Base-by-base conservation (phyloP, 176 grass and related monocot species). In the Oryza meridionalis region DNA sequence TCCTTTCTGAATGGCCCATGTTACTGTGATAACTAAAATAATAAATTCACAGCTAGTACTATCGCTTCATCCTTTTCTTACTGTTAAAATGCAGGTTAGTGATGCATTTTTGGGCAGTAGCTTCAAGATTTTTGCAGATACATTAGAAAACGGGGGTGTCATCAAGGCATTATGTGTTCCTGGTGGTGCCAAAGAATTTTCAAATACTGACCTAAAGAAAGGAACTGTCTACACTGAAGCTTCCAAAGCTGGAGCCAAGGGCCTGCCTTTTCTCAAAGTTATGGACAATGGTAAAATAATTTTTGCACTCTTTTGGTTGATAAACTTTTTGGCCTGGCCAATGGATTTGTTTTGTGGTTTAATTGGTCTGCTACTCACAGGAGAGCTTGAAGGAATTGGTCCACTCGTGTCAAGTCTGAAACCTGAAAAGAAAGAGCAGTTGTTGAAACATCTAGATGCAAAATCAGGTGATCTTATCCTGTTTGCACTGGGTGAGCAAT, bases 191-290 rank as follows among this genome's bases (percentile, higher is more conserved):
- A 83, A 87, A 64, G 91, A 78, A 43, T 98, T 93, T 92, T 96
- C 96, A 83, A 98, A 98, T 81, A 98, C 96, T 79, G 89, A 92
- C 45, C 88, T 98, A 37, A 98, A 98, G 79, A 98, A 98, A 78
- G 96, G 96, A 78, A 83, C 87, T 87, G 80, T 98, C 53, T 96
- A 94, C 75, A 84, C 66, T 81, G 89, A 94, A 82, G 93, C 93
- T 88, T 93, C 90, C 83, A 98, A 96, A 89, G 77, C 89, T 90
- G 96, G 96, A 81, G 96, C 96, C 13, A 98, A 96, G 85, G 96
- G 96, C 38, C 76, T 98, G 59, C 96, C 96, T 87, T 98, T 98
- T 86, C 86, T 98, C 75, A 98, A 98, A 83, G 77, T 94, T 85
- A 87, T 90, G 80, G 93, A 96, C 42, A 92, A 89, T 42, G 96